A percentile compares a stretch with the other conserved stretches of the same genome.
phyloP scores from a whole-genome alignment of 768 basidiomycete genomes.

The Suillus cothurnatus region DNA sequence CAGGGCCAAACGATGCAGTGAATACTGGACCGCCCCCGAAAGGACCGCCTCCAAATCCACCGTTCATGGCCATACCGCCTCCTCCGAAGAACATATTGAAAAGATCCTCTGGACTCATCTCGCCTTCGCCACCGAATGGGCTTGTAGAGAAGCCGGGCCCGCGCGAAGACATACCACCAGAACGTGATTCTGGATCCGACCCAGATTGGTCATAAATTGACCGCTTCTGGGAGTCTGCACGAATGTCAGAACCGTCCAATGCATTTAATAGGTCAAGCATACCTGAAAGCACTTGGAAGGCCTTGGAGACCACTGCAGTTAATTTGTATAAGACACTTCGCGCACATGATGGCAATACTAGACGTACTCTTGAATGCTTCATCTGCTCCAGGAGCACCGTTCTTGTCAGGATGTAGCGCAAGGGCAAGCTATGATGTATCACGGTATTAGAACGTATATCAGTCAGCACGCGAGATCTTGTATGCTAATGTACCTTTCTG shows the following conservation, averaged over 20 bases:
- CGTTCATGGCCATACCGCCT: slow-evolving; percentile 46
- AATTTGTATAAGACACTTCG: slow-evolving; percentile 11
- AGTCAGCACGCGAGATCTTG: slow-evolving; percentile 8
- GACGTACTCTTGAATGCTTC: slow-evolving; percentile 95
- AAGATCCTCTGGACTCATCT: slow-evolving; percentile 92
- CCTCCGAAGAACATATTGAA: slow-evolving; percentile 99
- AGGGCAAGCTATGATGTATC: slow-evolving; percentile 66
- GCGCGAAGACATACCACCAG: slow-evolving; percentile 63
- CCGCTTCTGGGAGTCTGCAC: slow-evolving; percentile 82
- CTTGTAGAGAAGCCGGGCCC: slow-evolving; percentile 51
- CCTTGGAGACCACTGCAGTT: slow-evolving; percentile 89
- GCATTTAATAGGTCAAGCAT: slow-evolving; percentile 1
- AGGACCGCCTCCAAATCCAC: slow-evolving; percentile 58
- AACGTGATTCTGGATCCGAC: slow-evolving; percentile 86
- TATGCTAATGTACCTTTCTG: slow-evolving; percentile 69
- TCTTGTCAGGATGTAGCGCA: slow-evolving; percentile 90
- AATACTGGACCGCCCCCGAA: slow-evolving; percentile 55
- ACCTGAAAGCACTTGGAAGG: slow-evolving; percentile 94
- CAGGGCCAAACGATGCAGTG: slow-evolving; percentile 75
- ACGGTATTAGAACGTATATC: slow-evolving; percentile 12
- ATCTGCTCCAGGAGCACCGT: slow-evolving; percentile 96
- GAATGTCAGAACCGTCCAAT: slow-evolving; percentile 3
- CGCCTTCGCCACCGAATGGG: slow-evolving; percentile 65
- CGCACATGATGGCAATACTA: neutral
- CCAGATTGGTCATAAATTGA: slow-evolving; percentile 84